Evolutionary conservation across 371 early-diverging fungal genomes (phyloP).

Genomic region (Apophysomyces variabilis): DNA sequence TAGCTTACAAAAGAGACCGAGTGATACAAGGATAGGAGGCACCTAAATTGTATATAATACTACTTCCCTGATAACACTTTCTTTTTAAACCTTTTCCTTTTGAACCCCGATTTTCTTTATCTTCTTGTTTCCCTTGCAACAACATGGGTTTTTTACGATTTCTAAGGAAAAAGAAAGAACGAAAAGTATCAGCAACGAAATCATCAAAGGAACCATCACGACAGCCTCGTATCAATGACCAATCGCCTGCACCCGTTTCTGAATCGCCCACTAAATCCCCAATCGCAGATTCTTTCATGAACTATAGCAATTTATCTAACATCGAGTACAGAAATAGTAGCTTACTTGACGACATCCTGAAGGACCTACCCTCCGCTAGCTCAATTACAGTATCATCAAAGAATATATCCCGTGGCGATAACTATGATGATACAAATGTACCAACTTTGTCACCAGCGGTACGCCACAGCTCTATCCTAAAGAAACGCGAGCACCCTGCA

Average conservation of each 20-base stretch:
- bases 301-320: neutral
- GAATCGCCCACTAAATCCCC: slow-evolving; percentile 7
- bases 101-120: slow-evolving; percentile 7
- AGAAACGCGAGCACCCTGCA: slow-evolving; percentile 9
- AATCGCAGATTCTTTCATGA: slow-evolving; percentile 21
- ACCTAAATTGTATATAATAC: slow-evolving; percentile 3
- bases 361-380: slow-evolving; percentile 4
- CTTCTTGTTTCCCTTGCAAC: neutral
- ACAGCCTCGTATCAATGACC: slow-evolving; percentile 13
- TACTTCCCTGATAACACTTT: neutral
- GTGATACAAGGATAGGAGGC: neutral
- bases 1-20: slow-evolving; percentile 1
- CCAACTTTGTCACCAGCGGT: neutral
- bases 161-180: slow-evolving; percentile 14
- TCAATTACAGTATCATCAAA: neutral
- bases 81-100: neutral
- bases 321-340: slow-evolving; percentile 10
- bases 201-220: neutral
- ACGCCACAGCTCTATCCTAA: slow-evolving; percentile 6
- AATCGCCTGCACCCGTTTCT: neutral
- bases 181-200: neutral
- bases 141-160: slow-evolving; percentile 13
- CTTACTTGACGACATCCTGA: slow-evolving; percentile 15
- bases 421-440: neutral
- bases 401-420: neutral